Percentiles rank a stretch among this genome's conserved stretches.
phyloP scores from a whole-genome alignment of 331 rosid species.

The Malus hybrid region DNA sequence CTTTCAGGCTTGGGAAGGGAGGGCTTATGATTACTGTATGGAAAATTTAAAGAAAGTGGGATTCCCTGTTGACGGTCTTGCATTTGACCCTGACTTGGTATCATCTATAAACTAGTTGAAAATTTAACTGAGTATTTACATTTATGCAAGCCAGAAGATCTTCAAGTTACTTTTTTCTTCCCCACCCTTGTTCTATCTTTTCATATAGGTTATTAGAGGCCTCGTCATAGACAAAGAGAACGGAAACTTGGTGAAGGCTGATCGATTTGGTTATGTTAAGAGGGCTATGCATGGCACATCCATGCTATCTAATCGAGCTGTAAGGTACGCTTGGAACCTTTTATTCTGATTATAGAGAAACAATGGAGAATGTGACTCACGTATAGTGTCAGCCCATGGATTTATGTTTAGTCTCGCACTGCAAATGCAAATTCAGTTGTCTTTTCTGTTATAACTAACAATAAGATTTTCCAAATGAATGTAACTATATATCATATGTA shows the following conservation, averaged over 20 bases:
- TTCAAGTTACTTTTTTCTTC: slow-evolving; percentile 8
- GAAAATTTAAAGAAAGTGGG: slow-evolving; percentile 83
- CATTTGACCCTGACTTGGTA: slow-evolving; percentile 94
- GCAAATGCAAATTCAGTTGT: background rate
- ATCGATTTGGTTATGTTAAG: slow-evolving; percentile 87
- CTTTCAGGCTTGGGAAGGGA: slow-evolving; percentile 96
- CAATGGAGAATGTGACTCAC: background rate
- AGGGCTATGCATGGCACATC: slow-evolving; percentile 96
- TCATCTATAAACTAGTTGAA: slow-evolving; percentile 7
- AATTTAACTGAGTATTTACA: background rate
- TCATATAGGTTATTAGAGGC: slow-evolving; percentile 84
- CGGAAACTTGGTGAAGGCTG: slow-evolving; percentile 95
- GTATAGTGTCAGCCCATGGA: background rate
- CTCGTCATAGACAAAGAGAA: slow-evolving; percentile 94
- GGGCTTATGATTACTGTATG: slow-evolving; percentile 96
- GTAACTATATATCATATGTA: background rate
- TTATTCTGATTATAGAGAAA: background rate
- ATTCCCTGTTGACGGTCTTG: slow-evolving; percentile 85
- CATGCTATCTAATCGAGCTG: slow-evolving; percentile 82
- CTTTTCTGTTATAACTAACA: background rate
- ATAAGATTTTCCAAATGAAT: background rate
- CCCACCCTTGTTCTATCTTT: slow-evolving; percentile 18
- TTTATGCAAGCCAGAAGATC: slow-evolving; percentile 10
- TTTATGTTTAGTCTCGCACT: background rate
- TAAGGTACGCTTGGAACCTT: slow-evolving; percentile 52